These are phyloP conservation scores for Pelargonium australe DNA, from an alignment of 441 rosid species.

Conservation along the genomic window DNA sequence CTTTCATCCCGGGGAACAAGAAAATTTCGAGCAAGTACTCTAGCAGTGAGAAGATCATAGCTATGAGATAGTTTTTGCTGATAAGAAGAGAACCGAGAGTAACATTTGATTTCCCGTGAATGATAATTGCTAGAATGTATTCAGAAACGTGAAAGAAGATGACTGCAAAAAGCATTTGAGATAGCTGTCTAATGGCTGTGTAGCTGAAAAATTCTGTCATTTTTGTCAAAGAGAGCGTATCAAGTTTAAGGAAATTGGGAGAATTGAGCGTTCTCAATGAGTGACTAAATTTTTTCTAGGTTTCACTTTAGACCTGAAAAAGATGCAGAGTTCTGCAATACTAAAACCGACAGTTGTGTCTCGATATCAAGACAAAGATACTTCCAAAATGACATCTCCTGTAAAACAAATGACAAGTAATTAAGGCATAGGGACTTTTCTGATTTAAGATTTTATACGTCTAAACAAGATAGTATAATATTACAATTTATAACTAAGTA, in stretches of 20 bases:
- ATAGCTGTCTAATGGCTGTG: slow-evolving; percentile 52
- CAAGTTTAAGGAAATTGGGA: slow-evolving; percentile 14
- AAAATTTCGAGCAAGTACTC: slow-evolving; percentile 48
- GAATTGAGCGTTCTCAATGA: slow-evolving; percentile 1
- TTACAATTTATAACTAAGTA: no score
- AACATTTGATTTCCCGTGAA: slow-evolving; percentile 58
- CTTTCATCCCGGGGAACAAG: slow-evolving; percentile 58
- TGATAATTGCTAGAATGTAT: slow-evolving; percentile 43
- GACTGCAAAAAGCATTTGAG: slow-evolving; percentile 42
- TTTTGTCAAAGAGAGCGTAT: slow-evolving; percentile 16
- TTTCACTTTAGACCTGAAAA: slow-evolving; percentile 36
- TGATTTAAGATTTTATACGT: no score
- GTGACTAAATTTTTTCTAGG: neutral
- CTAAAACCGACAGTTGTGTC: slow-evolving; percentile 17
- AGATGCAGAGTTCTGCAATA: slow-evolving; percentile 18
- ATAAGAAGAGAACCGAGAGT: slow-evolving; percentile 55
- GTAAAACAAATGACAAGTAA: neutral
- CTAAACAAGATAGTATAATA: no score
- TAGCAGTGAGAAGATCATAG: slow-evolving; percentile 48
- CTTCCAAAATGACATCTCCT: slow-evolving; percentile 23
- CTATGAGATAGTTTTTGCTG: slow-evolving; percentile 51
- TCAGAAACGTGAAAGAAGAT: slow-evolving; percentile 71
- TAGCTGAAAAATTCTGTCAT: slow-evolving; percentile 51
- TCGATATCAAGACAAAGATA: slow-evolving; percentile 14
- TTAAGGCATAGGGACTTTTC: no score